phyloP scores from a whole-genome alignment of 305 asterid species.

The Fraxinus paxiana region DNA sequence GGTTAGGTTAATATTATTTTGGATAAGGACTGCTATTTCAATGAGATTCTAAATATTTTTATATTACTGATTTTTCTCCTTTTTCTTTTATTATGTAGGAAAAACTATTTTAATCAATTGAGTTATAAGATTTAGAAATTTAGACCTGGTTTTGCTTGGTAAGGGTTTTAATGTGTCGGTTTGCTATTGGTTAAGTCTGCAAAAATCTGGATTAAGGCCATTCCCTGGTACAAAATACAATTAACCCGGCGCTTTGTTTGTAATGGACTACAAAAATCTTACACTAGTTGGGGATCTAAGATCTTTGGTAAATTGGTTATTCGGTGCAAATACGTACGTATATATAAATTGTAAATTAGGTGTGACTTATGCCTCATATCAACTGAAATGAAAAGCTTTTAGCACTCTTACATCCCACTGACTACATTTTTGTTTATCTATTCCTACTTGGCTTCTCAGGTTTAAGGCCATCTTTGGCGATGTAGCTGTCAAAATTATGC shows the following conservation, averaged over 20 bases:
- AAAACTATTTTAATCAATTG: not conserved
- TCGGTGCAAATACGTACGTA: not conserved
- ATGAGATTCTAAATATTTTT: not conserved
- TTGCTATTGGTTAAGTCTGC: not conserved
- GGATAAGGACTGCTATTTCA: conserved; percentile 4
- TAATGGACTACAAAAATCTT: not conserved
- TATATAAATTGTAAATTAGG: not conserved
- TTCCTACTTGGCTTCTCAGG: not conserved
- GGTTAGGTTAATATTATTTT: conserved; percentile 6
- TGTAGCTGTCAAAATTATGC: not conserved
- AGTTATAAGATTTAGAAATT: not conserved
- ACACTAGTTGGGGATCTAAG: not conserved
- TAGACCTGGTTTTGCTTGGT: not conserved
- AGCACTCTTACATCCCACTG: not conserved
- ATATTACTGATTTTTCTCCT: not conserved
- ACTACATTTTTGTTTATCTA: not conserved
- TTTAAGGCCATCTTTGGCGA: not conserved
- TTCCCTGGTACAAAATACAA: not conserved
- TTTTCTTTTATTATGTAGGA: not conserved
- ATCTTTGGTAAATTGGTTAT: not conserved
- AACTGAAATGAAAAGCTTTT: not conserved
- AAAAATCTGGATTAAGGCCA: not conserved
- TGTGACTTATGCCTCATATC: conserved; percentile 9
- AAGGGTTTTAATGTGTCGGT: not conserved
- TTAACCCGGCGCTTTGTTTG: not conserved